These are phyloP conservation scores for Paecilomyces niveus DNA, from an alignment of 2,329 filamentous ascomycete species.

Conservation along the genomic window DNA sequence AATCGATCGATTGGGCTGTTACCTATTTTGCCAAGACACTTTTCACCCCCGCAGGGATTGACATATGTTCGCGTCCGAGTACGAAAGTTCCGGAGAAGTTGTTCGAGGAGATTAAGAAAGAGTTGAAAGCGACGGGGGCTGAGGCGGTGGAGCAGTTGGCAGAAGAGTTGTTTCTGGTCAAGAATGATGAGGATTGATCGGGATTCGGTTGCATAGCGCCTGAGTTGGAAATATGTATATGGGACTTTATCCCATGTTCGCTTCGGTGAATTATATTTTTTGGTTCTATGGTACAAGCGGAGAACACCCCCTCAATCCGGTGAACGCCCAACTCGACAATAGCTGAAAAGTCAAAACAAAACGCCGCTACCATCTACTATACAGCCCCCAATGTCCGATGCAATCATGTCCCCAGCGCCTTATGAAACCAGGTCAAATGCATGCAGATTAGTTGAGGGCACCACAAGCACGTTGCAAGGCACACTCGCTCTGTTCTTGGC, in stretches of 20 bases:
- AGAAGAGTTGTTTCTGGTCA: slow-evolving; percentile 41
- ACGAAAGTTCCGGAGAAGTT: slow-evolving; percentile 55
- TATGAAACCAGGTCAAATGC: not conserved
- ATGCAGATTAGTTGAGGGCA: not conserved
- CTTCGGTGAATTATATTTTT: not conserved
- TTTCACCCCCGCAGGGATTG: slow-evolving; percentile 75
- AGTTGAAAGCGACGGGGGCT: slow-evolving; percentile 46
- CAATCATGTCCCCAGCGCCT: not conserved
- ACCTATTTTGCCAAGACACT: slow-evolving; percentile 79
- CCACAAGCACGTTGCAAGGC: slow-evolving; percentile 17
- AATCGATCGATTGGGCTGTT: slow-evolving; percentile 59
- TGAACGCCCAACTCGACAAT: not conserved
- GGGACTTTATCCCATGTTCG: not conserved
- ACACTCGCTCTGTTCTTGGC: slow-evolving; percentile 23
- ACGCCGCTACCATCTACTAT: slow-evolving; percentile 6
- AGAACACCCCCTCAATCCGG: not conserved
- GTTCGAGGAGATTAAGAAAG: slow-evolving; percentile 49
- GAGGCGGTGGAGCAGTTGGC: slow-evolving; percentile 49
- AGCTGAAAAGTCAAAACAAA: slow-evolving; percentile 1
- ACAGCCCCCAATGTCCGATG: not conserved
- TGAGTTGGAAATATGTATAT: not conserved
- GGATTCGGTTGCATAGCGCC: not conserved
- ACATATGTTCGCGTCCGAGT: slow-evolving; percentile 63
- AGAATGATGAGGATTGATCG: slow-evolving; percentile 15
- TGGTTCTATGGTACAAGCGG: slow-evolving; percentile 3